Base-by-base conservation (phyloP, 2,329 filamentous ascomycete genomes). In the Phoma sp. region DNA sequence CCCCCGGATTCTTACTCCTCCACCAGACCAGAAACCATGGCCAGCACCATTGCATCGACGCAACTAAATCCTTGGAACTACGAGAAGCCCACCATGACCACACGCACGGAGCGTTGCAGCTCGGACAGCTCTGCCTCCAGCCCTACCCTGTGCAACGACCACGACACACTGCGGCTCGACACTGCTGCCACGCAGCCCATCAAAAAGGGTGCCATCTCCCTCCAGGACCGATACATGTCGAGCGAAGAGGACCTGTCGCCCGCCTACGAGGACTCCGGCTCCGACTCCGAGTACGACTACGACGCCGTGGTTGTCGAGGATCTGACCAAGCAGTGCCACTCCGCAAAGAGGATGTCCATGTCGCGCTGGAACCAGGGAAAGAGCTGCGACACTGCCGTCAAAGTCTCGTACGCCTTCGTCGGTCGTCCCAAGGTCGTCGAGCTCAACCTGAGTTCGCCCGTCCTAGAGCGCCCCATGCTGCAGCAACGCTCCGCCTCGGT, bases 341-440 rank as follows among this genome's bases (percentile, higher is more conserved):
- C 65, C 36, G 72, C 71, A 7, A 64, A 69, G 44, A 70, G 64
- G 37, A 69, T 75, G 65, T 73, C 71, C 1, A 63, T 74, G 19
- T 69, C 69, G 7, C 35, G 67, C 47, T 70, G 65, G 62, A 66
- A 72, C 41, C 70, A 71, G 50, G 69, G 69, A 41, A 68, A 68
- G 64, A 72, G 68, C 55, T 70, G 69, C 53, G 72, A 76, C 62
- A 65, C 74, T 62, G 74, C 74, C 32, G 70, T 74, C 39, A 64
- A 67, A 36, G 71, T 76, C 13, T 75, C 74, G 12, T 74, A 73
- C 43, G 69, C 72, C 33, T 73, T 73, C 29, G 73, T 67, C 21
- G 74, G 74, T 17, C 72, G 74, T 7, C 72, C 74, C 40, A 76
- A 74, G 63, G 67, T 76, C 6, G 73, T 76, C 40, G 62, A 76